A percentile compares a stretch with the other conserved stretches of the same genome.
Conservation (phyloP, 768 basidiomycete species). For the Chalciporus sphaerocephalus region DNA sequence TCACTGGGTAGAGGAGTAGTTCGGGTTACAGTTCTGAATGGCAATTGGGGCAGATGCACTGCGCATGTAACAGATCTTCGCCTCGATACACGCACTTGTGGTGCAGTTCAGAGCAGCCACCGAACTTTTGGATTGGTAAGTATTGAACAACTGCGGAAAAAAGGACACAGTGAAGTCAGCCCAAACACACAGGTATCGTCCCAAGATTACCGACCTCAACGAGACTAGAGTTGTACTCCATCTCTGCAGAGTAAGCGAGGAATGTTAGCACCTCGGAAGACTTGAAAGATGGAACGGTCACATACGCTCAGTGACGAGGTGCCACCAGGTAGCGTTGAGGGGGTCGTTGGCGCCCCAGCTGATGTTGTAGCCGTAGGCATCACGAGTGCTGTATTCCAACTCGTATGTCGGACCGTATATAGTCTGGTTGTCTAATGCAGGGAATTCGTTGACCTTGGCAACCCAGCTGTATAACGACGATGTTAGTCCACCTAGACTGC, state of each 20-base stretch:
- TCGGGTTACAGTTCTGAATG: no score
- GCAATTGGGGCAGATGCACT: no score
- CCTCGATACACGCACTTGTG: no score
- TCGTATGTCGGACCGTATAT: constrained; percentile 53
- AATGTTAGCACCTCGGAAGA: background rate
- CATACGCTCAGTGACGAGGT: constrained; percentile 65
- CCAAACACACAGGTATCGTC: background rate
- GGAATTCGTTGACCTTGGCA: constrained; percentile 55
- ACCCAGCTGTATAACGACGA: constrained; percentile 47
- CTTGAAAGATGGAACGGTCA: background rate
- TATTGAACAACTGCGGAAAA: no score
- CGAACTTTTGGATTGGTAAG: no score
- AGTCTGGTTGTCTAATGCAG: constrained; percentile 51
- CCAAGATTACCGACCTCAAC: constrained; percentile 16
- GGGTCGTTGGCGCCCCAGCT: constrained; percentile 61
- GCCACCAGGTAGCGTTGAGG: constrained; percentile 79
- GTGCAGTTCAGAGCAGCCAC: no score
- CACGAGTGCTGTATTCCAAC: constrained; percentile 64
- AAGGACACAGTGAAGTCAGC: background rate
- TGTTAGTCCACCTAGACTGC: background rate
- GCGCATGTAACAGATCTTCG: no score
- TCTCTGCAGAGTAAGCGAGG: constrained; percentile 8
- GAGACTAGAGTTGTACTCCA: constrained; percentile 20
- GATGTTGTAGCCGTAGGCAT: constrained; percentile 51
- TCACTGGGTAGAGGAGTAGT: no score